Base-by-base conservation (phyloP, 176 grass and related monocot species). In the Triticum aestivum region DNA sequence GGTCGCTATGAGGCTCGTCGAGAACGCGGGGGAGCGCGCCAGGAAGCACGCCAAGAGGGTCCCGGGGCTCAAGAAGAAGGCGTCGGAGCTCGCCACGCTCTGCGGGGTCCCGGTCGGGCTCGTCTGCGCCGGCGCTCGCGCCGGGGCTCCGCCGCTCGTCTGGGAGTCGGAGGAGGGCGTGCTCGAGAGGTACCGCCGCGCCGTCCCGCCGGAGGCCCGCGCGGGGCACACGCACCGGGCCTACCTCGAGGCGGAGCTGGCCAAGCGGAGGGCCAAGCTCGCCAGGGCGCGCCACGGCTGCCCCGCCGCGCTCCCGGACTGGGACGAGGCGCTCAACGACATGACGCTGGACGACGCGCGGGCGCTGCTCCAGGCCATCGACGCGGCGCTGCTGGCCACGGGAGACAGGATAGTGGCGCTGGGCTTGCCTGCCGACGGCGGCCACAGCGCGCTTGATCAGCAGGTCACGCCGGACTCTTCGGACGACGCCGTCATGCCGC, bases 161-260 rank as follows among this genome's bases (percentile, higher is more conserved):
- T 90, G 85, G 80, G 67, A 79, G 85, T 87, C 85, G 35, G 38
- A 17, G 67, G 74, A 44, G 58, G 80, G 85, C 67, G 80, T 90
- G 6, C 18, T 90, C 75, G 75, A 23, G 1, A 23, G 32, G 85
- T 90, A 90, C 85, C 85, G 42, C 6, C 9, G 45, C 35, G 2
- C 67, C 42, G 7, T 87, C 6, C 32, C 44, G 42, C 9, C 80
- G 17, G 89, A 41, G 59, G 14, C 3, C 6, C 89, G 75, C 30
- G 73, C 75, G 44, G 9, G 10, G 59, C 85, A 87, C 75, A 69
- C 89, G 67, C 76, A 47, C 74, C 34, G 74, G 9, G 12, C 4
- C 2, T 84, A 90, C 85, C 65, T 79, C 20, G 44, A 59, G 6
- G 27, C 1, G 6, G 75, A 49, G 80, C 80, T 87, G 6, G 67